phyloP scores from a whole-genome alignment of 169 alveolate genomes.

The Plasmodium blacklocki region DNA sequence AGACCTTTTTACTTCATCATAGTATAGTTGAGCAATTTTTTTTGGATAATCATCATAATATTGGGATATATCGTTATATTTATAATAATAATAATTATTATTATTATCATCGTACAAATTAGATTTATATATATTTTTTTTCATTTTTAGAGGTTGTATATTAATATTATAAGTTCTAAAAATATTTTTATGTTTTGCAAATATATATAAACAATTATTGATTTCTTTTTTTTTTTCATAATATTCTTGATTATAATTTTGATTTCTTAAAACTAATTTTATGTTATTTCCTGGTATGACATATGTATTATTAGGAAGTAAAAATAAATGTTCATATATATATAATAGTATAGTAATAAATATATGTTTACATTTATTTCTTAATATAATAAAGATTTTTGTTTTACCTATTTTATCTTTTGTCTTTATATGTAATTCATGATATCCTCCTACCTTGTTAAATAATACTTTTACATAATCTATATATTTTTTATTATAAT shows the following conservation, averaged over 20 bases:
- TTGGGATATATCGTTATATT: no score
- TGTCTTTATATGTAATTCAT: constrained; percentile 14
- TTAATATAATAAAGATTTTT: constrained; percentile 12
- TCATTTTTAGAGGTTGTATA: no score
- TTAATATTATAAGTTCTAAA: neutral
- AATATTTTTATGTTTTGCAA: constrained; percentile 4
- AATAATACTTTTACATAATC: constrained; percentile 17
- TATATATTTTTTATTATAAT: constrained; percentile 28
- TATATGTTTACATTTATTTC: constrained; percentile 36
- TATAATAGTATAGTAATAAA: constrained; percentile 12
- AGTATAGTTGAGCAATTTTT: no score
- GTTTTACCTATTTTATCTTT: constrained; percentile 23
- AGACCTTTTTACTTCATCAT: no score
- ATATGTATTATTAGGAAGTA: constrained; percentile 37
- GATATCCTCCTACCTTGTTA: constrained; percentile 9
- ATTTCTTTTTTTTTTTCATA: neutral
- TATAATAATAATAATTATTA: no score
- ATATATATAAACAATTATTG: neutral
- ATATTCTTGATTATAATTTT: neutral
- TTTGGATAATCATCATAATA: no score
- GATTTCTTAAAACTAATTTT: constrained; percentile 18
- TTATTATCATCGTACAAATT: no score
- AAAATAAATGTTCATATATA: constrained; percentile 23
- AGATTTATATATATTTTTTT: neutral
- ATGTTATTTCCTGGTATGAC: constrained; percentile 27